Base-by-base conservation (phyloP, 2,329 filamentous ascomycete species). In the Diaporthe destruens region DNA sequence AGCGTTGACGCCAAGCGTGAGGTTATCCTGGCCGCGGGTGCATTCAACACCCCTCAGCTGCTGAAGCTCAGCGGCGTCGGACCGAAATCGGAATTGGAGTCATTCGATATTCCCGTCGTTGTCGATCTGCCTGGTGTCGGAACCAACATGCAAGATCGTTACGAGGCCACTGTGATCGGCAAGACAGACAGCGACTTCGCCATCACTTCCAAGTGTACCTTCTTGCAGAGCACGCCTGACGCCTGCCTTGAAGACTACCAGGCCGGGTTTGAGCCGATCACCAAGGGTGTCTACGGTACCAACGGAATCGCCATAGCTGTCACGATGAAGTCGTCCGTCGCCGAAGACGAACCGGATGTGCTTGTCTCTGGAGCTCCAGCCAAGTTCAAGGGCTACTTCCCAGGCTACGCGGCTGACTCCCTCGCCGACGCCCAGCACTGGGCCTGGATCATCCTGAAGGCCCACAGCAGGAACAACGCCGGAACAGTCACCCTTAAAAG, bases 341-440 rank as follows among this genome's bases (percentile, higher is more conserved):
- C 78, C 3, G 77, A 83, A 29, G 82, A 81, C 54, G 82, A 84
- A 47, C 83, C 79, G 63, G 87, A 89, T 74, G 76, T 86, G 42
- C 85, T 87, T 76, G 78, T 87, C 66, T 85, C 84, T 32, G 75
- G 75, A 36, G 70, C 57, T 16, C 69, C 74, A 4, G 73, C 65
- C 39, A 59, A 73, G 12, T 75, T 76, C 68, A 72, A 53, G 14
- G 75, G 75, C 1, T 75, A 74, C 67, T 75, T 71, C 65, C 75
- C 73, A 3, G 74, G 72, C 25, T 76, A 69, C 51, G 63, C 74
- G 14, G 56, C 61, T 29, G 47, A 69, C 55, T 72, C 75, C 14
- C 54, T 70, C 36, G 44, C 69, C 5, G 73, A 69, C 51, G 42
- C 51, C 1, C 47, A 69, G 63, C 55, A 73, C 36, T 78, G 75